Base-by-base conservation (phyloP, 192 early-diverging fungal species). In the Fimicolochytrium jonesii region DNA sequence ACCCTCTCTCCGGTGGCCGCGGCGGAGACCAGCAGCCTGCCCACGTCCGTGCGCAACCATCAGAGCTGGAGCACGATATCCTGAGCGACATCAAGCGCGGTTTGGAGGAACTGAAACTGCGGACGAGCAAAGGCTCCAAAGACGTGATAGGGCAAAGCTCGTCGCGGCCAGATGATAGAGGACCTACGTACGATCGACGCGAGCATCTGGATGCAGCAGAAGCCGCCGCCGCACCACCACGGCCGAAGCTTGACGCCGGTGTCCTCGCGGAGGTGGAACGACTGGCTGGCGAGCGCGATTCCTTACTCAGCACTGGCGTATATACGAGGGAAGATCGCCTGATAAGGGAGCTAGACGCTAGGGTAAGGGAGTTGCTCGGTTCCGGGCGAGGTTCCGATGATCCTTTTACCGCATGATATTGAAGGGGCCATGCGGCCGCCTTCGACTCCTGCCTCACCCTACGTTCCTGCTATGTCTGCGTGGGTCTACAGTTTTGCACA, bases 271-370 rank as follows among this genome's bases (percentile, higher is more conserved):
- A 77, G 48, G 63, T 78, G 4, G 79, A 78, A 10, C 43, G 79
- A 15, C 62, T 81, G 7, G 68, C 62, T 5, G 69, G 48, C 13
- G 79, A 81, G 66, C 37, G 68, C 30, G 76, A 69, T 34, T 63
- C 69, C 3, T 52, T 81, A 63, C 42, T 81, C 2, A 45, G 61
- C 20, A 70, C 68, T 30, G 79, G 75, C 2, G 36, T 81, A 9
- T 81, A 81, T 43, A 65, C 43, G 22, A 32, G 61, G n/a, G 69
- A 70, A 7, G 79, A 81, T 50, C 45, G 59, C 49, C 51, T 81
- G 50, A 64, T 79, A n/a, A 45, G 64, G 18, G 76, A 78, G 60
- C 33, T 78, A 23, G 76, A 72, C 32, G 15, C n/a, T 4, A 34
- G 74, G 15, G 69, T 76, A 26, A 29, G 44, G 29, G 39, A 66